A percentile compares a stretch with the other conserved stretches of the same genome.
phyloP scores from a whole-genome alignment of 140 eudicot species.

The Anethum foeniculum region DNA sequence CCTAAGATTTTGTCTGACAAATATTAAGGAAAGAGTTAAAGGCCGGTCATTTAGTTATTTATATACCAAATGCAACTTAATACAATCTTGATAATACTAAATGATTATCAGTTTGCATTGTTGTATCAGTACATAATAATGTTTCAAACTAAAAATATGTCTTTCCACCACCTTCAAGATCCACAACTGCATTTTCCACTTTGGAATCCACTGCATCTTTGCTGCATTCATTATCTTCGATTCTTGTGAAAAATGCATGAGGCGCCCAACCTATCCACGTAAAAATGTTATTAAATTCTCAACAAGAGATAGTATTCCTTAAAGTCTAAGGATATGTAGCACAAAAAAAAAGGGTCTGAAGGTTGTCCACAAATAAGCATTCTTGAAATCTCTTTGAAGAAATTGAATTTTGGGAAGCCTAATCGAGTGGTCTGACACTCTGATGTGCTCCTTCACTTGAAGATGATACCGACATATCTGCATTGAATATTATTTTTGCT shows the following conservation, averaged over 20 bases:
- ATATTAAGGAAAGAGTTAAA: background rate
- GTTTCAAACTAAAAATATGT: conserved; percentile 4
- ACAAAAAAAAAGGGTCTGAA: too few relatives aligned
- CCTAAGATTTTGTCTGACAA: background rate
- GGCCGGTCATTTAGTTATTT: background rate
- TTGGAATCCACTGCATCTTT: conserved; percentile 12
- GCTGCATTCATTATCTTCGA: conserved; percentile 24
- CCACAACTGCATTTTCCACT: conserved; percentile 17
- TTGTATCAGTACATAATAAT: background rate
- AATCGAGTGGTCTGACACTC: background rate
- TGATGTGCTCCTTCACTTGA: background rate
- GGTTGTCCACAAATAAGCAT: background rate
- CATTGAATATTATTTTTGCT: background rate
- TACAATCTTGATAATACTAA: background rate
- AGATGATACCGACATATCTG: background rate
- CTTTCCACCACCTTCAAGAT: conserved; percentile 30
- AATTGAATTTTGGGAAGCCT: background rate
- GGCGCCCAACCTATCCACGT: conserved; percentile 55
- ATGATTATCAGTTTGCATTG: background rate
- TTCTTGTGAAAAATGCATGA: conserved; percentile 30
- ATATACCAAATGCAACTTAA: background rate
- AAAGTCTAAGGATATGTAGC: background rate
- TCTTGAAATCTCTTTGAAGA: background rate
- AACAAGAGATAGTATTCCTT: background rate
- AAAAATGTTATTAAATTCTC: background rate